Base-by-base conservation (phyloP, 2,329 filamentous ascomycete genomes). In the Alternaria triticimaculans region DNA sequence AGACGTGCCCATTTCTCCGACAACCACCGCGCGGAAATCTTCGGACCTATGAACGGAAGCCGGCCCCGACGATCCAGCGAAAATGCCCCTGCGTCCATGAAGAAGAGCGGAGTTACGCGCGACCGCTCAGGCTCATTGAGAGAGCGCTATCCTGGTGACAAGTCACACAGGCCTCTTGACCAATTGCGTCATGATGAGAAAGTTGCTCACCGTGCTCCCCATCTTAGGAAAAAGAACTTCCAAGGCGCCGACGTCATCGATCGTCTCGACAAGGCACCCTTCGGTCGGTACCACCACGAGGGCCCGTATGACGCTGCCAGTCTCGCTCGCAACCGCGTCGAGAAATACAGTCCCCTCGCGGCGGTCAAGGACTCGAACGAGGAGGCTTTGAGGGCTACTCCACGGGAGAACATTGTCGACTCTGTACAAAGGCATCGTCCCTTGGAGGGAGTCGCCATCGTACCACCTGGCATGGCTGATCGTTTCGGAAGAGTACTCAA, bases 271-370 rank as follows among this genome's bases (percentile, higher is more conserved):
- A 85, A 86, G 3, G 80, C 87, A n/a, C 70, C 71, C n/a, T 87
- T 87, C 55, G 86, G 85, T 18, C 81, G 86, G 3, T 97, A 97
- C 80, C 95, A 97, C 79, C 95, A 98, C 73, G 92, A 91, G 67
- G 94, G 95, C 0, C 95, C 95, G 0, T 98, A 92, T 72, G 95
- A 98, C 77, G 93, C 94, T 10, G 91, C 92, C 3, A 85, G 93
- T 56, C 84, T 90, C 2, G 88, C 91, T 12, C 87, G 92, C 51
- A 97, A 97, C 81, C 84, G 82, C 5, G 84, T 88, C 72, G 85
- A 83, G 71, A 82, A 84, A 58, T 81, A 78, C 62, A 90, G 92
- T 4, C 94, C 95, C 0, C 82, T 97, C 8, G 93, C 91, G 26
- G 95, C 94, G 3, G 87, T 97, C 6, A 84, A 84, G 60, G 85